Evolutionary conservation across 2,329 filamentous ascomycete species (phyloP).

Genomic region (Bipolaris oryzae): DNA sequence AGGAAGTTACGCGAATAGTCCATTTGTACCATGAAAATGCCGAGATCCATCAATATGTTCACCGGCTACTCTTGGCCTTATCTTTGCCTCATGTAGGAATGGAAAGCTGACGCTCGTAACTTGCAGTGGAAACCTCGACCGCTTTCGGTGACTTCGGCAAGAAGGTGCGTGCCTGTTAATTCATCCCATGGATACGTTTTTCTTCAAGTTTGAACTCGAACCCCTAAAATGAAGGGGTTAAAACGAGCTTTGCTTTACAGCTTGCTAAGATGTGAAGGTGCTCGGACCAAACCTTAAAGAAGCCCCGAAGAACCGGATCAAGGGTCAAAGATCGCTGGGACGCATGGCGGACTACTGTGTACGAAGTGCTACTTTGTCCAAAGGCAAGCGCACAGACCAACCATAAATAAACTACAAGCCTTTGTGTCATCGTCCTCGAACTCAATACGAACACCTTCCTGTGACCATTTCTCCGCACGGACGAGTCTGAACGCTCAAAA

Average conservation of each 20-base stretch:
- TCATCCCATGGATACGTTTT: constrained; percentile 1
- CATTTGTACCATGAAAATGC: not conserved
- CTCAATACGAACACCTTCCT: constrained; percentile 1
- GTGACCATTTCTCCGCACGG: constrained; percentile 3
- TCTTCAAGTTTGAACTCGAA: constrained; percentile 5
- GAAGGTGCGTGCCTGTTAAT: constrained; percentile 6
- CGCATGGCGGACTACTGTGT: not conserved
- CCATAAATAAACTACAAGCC: constrained; percentile 6
- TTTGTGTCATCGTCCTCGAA: constrained; percentile 9
- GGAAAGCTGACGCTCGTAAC: not conserved
- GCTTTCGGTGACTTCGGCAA: constrained; percentile 8
- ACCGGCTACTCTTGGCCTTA: not conserved
- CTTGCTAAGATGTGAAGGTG: not conserved
- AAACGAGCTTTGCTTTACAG: constrained; percentile 3
- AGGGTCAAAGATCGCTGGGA: not conserved
- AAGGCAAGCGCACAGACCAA: constrained; percentile 9
- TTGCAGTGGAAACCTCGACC: not conserved
- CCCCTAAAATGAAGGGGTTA: constrained; percentile 5
- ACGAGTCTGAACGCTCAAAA: constrained; percentile 4
- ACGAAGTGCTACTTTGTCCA: constrained; percentile 3
- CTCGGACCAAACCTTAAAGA: not conserved
- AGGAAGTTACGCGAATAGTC: not conserved
- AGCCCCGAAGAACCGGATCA: not conserved
- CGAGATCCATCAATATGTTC: not conserved
- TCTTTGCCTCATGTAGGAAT: not conserved